Percentiles rank a stretch among this genome's conserved stretches.
These are phyloP conservation scores for Colletotrichum lupini DNA, from an alignment of 2,329 filamentous ascomycete species.

Conservation along the genomic window DNA sequence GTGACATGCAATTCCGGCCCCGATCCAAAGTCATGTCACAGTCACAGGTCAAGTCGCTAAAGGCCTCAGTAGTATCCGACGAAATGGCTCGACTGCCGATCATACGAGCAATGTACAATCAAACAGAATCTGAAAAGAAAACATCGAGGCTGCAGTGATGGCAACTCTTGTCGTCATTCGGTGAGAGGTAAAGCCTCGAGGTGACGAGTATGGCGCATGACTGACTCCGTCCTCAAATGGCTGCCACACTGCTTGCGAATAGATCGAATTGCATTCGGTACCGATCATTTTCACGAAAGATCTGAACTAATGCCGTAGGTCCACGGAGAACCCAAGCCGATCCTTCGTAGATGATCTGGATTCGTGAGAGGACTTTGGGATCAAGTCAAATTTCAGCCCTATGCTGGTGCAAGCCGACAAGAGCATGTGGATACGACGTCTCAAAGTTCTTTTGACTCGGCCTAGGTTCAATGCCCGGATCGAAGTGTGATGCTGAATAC, in stretches of 20 bases:
- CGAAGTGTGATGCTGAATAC: not conserved
- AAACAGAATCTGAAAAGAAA: not conserved
- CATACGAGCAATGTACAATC: not conserved
- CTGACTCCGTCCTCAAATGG: not conserved
- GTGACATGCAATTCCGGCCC: not conserved
- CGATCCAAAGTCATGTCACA: too few species aligned
- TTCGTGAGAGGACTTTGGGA: not conserved
- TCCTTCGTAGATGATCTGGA: not conserved
- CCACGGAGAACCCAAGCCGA: not conserved
- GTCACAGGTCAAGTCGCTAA: not conserved
- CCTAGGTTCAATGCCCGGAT: not conserved
- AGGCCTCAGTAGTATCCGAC: not conserved
- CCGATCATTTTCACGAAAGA: not conserved
- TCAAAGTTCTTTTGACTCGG: not conserved
- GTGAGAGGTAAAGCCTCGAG: not conserved
- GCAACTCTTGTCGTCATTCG: not conserved
- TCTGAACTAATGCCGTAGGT: not conserved
- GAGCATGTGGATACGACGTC: slow-evolving; percentile 1
- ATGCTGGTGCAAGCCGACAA: slow-evolving; percentile 9
- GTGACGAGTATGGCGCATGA: not conserved
- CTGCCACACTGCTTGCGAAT: not conserved
- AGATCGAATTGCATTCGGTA: not conserved
- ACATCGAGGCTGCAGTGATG: not conserved
- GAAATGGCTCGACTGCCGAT: not conserved
- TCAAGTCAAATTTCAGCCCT: slow-evolving; percentile 26